Base-by-base conservation (phyloP, 2,329 filamentous ascomycete genomes). In the Purpureocillium lavendulum region DNA sequence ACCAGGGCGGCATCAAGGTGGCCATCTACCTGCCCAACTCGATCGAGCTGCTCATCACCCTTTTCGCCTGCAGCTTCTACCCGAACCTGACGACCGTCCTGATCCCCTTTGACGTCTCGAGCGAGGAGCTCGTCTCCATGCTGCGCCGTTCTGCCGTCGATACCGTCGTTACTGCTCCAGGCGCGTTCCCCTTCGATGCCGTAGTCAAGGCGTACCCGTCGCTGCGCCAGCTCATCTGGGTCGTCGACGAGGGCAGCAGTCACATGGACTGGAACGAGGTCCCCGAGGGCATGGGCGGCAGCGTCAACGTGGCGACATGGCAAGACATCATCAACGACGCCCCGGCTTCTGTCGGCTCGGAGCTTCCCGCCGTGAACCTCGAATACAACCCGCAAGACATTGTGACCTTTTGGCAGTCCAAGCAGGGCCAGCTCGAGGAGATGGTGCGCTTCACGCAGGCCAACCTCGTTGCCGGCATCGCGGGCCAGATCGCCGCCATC, bases 201-300 rank as follows among this genome's bases (percentile, higher is more conserved):
- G 74, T 94, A 11, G 73, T 80, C 38, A 77, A 81, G 52, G 73
- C 70, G 39, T 87, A 85, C 52, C 73, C 81, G 5, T 72, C 75
- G 30, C 71, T 98, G 34, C 81, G 80, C 45, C 79, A 88, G 49
- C 72, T 95, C 26, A 76, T 96, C 50, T 97, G 89, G 87, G 89
- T 96, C 11, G 87, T 94, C 5, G 90, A 96, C 52, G 77, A 87
- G 54, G 87, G 87, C 32, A 96, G 82, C 66, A 78, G 80, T 50
- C 90, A 97, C 57, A 84, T 98, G 73, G 89, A 95, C 62, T 98
- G 90, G 89, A 89, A 87, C 51, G 86, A 90, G 56, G 77, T 89
- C 2, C 88, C 89, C 10, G 76, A 83, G 54, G 83, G 84, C 38
- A 81, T 82, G 41, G 82, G 82, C 13, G 77, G 82, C 41, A 80